phyloP scores from a whole-genome alignment of 306 rosid genomes.

The Lathyrus sativus region DNA sequence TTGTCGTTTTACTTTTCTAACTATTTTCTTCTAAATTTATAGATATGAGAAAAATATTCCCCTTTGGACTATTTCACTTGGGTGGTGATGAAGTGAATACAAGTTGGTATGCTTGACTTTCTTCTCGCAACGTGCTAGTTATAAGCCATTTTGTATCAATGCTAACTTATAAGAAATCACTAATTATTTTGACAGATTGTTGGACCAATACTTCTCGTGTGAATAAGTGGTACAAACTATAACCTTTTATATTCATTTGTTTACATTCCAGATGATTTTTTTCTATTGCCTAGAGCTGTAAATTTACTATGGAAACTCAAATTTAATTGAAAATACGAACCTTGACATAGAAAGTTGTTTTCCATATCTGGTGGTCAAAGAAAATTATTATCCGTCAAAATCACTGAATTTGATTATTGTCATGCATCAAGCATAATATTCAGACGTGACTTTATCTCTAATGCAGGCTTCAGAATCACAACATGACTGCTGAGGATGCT shows the following conservation, averaged over 20 bases:
- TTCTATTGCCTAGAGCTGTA: slow-evolving; percentile 1
- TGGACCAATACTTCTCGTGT: slow-evolving; percentile 71
- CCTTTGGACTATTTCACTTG: slow-evolving; percentile 96
- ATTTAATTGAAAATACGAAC: slow-evolving; percentile 13
- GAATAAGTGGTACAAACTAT: slow-evolving; percentile 60
- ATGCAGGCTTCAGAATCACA: slow-evolving; percentile 66
- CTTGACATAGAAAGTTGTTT: not conserved
- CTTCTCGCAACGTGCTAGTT: not conserved
- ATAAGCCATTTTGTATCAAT: slow-evolving; percentile 7
- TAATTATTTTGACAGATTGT: slow-evolving; percentile 75
- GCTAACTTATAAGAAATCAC: slow-evolving; percentile 32
- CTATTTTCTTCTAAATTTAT: slow-evolving; percentile 36
- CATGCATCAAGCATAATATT: slow-evolving; percentile 32
- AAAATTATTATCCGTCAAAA: slow-evolving; percentile 20
- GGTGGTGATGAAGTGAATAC: slow-evolving; percentile 99
- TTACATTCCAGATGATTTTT: slow-evolving; percentile 5
- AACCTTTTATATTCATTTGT: slow-evolving; percentile 27
- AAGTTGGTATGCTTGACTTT: slow-evolving; percentile 62
- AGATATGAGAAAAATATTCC: slow-evolving; percentile 94
- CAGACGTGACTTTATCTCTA: slow-evolving; percentile 29
- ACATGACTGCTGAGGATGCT: slow-evolving; percentile 74
- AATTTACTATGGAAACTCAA: slow-evolving; percentile 26
- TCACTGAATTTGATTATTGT: slow-evolving; percentile 20
- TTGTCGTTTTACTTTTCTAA: no score
- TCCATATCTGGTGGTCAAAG: not conserved